phyloP scores from a whole-genome alignment of 202 grass and related monocot genomes.

The Carex sylvatica region DNA sequence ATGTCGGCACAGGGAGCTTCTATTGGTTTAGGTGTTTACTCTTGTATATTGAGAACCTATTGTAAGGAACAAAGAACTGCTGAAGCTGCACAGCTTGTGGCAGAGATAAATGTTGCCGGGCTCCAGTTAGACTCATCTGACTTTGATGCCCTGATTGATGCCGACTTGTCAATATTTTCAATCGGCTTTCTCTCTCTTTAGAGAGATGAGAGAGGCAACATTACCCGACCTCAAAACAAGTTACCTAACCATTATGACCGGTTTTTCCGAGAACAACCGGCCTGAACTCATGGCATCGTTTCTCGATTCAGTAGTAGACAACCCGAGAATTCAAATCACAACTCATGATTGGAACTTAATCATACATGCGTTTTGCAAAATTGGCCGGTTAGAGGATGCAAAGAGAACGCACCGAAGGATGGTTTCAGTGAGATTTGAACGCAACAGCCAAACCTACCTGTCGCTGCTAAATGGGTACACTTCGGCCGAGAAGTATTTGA shows the following conservation, averaged over 20 bases:
- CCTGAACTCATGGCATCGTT: constrained; percentile 95
- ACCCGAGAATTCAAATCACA: constrained; percentile 76
- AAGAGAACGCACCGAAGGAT: constrained; percentile 84
- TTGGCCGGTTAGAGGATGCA: constrained; percentile 84
- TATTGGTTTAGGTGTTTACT: constrained; percentile 73
- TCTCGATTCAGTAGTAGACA: constrained; percentile 71
- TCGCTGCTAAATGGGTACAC: constrained; percentile 90
- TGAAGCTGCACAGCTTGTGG: constrained; percentile 81
- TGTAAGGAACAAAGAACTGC: constrained; percentile 91
- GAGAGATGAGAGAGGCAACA: constrained; percentile 89
- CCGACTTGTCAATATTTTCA: constrained; percentile 84
- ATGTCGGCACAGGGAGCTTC: constrained; percentile 69
- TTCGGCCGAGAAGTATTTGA: constrained; percentile 77
- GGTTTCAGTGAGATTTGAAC: constrained; percentile 81
- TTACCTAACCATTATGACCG: constrained; percentile 98
- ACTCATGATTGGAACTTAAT: constrained; percentile 98
- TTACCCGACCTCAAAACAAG: constrained; percentile 74
- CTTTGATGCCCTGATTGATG: constrained; percentile 90
- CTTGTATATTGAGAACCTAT: constrained; percentile 89
- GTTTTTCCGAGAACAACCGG: constrained; percentile 84
- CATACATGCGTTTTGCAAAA: constrained; percentile 92
- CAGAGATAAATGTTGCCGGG: constrained; percentile 66
- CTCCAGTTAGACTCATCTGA: constrained; percentile 65
- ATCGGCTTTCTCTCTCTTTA: constrained; percentile 90
- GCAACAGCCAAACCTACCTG: constrained; percentile 86